These are phyloP conservation scores for Metroxylon sagu DNA, from an alignment of 176 grass and related monocot species.

Conservation along the genomic window DNA sequence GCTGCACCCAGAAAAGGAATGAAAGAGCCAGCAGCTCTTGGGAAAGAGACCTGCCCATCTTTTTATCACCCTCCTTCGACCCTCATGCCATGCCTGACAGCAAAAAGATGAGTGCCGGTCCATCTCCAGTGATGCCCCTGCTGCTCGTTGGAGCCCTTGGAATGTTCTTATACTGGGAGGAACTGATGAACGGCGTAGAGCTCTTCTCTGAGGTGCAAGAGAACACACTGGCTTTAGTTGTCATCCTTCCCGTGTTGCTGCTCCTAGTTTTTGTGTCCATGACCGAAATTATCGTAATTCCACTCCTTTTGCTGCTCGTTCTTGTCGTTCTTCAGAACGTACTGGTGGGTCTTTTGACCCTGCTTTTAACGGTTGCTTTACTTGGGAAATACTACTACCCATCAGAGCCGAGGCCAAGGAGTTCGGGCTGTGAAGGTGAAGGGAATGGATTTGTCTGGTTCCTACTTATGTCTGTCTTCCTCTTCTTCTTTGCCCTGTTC, in stretches of 20 bases:
- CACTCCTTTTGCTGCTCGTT: constrained; percentile 30
- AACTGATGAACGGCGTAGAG: constrained; percentile 37
- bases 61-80: constrained; percentile 29
- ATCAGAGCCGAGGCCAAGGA: constrained; percentile 2
- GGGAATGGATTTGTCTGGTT: constrained; percentile 36
- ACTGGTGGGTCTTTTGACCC: constrained; percentile 22
- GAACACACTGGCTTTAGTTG: constrained; percentile 13
- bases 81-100: constrained; percentile 8
- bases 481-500: constrained; percentile 41
- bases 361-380: constrained; percentile 37
- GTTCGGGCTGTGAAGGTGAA: neutral
- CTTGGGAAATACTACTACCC: constrained; percentile 44
- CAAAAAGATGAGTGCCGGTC: constrained; percentile 19
- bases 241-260: constrained; percentile 13
- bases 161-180: constrained; percentile 51
- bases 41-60: neutral
- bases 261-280: constrained; percentile 22
- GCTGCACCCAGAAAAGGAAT: constrained; percentile 20
- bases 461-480: constrained; percentile 46
- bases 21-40: constrained; percentile 9
- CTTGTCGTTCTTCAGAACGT: constrained; percentile 48
- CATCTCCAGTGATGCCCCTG: constrained; percentile 69
- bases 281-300: constrained; percentile 52
- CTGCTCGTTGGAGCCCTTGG: constrained; percentile 47
- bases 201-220: constrained; percentile 27